These are phyloP conservation scores for Corniculantispora saksenae DNA, from an alignment of 2,329 filamentous ascomycete genomes.

Conservation along the genomic window DNA sequence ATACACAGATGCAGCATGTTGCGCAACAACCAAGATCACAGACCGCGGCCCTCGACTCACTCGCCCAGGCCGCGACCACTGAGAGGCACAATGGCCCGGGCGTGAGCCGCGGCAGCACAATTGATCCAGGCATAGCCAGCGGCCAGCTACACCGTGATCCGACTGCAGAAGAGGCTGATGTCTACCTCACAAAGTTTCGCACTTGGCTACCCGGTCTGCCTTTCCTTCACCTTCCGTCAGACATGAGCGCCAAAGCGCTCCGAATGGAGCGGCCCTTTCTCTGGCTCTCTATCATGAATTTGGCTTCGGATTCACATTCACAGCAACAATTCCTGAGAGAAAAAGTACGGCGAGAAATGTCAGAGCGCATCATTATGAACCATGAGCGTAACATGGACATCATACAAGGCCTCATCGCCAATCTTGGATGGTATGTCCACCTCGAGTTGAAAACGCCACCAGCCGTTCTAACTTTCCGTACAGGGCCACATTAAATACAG, in stretches of 20 bases:
- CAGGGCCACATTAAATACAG: conserved; percentile 42
- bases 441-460: too few relatives aligned
- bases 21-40: conserved; percentile 16
- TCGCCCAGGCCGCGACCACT: conserved; percentile 39
- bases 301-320: conserved; percentile 43
- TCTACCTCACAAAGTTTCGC: conserved; percentile 43
- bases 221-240: conserved; percentile 42
- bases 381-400: conserved; percentile 54
- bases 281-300: conserved; percentile 50
- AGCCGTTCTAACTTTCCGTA: conserved; percentile 12
- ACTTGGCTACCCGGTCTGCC: conserved; percentile 46
- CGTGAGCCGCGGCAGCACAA: conserved; percentile 16
- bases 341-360: conserved; percentile 44
- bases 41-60: conserved; percentile 25
- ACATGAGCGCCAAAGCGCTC: conserved; percentile 41
- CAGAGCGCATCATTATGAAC: conserved; percentile 48
- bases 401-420: conserved; percentile 50
- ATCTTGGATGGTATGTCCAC: conserved; percentile 44
- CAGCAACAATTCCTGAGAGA: conserved; percentile 43
- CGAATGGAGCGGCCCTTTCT: conserved; percentile 47
- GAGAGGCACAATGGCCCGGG: conserved; percentile 23
- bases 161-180: conserved; percentile 39
- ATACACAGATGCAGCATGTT: conserved; percentile 19
- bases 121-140: conserved; percentile 16
- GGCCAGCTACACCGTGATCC: conserved; percentile 28